Base-by-base conservation (phyloP, 2,329 filamentous ascomycete species). In the Colletotrichum sp. region DNA sequence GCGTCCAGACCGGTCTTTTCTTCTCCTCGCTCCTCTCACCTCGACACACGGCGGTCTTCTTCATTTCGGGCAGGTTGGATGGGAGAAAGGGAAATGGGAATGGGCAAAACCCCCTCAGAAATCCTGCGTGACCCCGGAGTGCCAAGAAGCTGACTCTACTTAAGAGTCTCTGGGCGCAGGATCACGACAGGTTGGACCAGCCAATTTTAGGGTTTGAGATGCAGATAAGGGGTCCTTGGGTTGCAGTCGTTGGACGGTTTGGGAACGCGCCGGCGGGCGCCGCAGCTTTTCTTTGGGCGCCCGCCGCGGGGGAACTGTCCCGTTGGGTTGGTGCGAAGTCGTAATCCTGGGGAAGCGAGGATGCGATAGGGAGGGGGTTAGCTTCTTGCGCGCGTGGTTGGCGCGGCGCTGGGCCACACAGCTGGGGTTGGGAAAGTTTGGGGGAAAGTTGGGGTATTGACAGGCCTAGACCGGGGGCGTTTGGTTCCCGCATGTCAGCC, bases 161-260 rank as follows among this genome's bases (percentile, higher is more conserved):
- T n/a, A 43, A 76, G 64, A 68, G 63, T 24, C 43, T 65, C 73
- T 68, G 48, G 67, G 69, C 59, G 64, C 43, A 73, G 70, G 69
- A 73, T 66, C 36, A 52, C 66, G 66, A 68, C 52, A 28, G 57
- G 57, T 24, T 36, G 59, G 59, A 36, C 59, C 64, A 60, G 65
- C 74, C 70, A 76, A 36, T 64, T 76, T 69, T 69, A 74, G 74
- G 64, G 59, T 73, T 76, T 64, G 65, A 55, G 55, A 36, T 69
- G 59, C 64, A 74, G 74, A 76, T 74, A 74, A 76, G 65, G 74
- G 70, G 64, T 65, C 21, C 74, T 69, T 76, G 71, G 65, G 70
- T 76, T 32, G 65, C 71, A 76, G 70, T 76, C 70, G 64, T 65
- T 66, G 65, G 70, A 69, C 71, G 64, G 16, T 74, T 68, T 76